A percentile compares a stretch with the other conserved stretches of the same genome.
These are phyloP conservation scores for Exidia glandulosa DNA, from an alignment of 768 basidiomycete species.

Conservation along the genomic window DNA sequence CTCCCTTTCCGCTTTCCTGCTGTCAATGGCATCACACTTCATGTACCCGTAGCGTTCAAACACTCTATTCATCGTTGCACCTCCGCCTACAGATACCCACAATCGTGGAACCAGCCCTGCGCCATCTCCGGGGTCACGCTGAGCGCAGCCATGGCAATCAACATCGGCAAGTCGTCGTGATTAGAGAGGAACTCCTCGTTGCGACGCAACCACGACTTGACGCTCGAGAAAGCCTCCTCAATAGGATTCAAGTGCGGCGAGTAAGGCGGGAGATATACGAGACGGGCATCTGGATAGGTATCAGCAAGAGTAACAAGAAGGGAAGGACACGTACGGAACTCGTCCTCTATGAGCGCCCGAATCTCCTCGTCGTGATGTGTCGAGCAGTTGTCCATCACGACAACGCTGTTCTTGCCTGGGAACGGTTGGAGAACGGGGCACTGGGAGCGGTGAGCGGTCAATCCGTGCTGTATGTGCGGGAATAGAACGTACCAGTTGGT, in stretches of 20 bases:
- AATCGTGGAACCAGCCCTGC: too few relatives aligned
- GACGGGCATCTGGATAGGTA: neutral
- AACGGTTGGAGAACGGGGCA: conserved; percentile 7
- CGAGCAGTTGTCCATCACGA: conserved; percentile 17
- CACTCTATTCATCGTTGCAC: too few relatives aligned
- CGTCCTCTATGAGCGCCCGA: conserved; percentile 5
- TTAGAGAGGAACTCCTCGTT: neutral
- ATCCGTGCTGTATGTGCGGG: too few relatives aligned
- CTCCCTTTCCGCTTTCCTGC: too few relatives aligned
- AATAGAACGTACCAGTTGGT: neutral
- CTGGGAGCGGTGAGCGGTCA: too few relatives aligned
- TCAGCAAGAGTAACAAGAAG: neutral
- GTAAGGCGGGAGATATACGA: conserved; percentile 22
- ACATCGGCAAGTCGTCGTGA: too few relatives aligned
- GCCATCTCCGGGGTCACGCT: too few relatives aligned
- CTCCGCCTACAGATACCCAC: too few relatives aligned
- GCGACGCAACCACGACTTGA: conserved; percentile 15
- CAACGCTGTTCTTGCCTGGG: conserved; percentile 13
- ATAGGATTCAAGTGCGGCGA: conserved; percentile 30
- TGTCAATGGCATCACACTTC: too few relatives aligned
- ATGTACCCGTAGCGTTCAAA: too few relatives aligned
- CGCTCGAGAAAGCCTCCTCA: conserved; percentile 19
- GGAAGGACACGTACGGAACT: neutral
- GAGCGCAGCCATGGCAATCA: too few relatives aligned
- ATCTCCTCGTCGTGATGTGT: conserved; percentile 12